phyloP scores from a whole-genome alignment of 164 flowering plant species.

The Annona cherimola region DNA sequence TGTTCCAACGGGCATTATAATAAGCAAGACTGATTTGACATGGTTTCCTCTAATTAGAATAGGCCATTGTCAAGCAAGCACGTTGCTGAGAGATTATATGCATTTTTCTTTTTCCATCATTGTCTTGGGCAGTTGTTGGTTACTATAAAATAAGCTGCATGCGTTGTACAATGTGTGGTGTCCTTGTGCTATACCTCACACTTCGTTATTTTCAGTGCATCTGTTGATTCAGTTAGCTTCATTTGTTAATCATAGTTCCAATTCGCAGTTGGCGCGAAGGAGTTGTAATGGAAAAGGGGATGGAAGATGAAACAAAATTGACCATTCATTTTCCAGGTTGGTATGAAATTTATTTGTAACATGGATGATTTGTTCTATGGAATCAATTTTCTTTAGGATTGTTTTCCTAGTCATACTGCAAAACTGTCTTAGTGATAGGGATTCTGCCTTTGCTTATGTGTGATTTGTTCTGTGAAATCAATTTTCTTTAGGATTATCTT shows the following conservation, averaged over 20 bases:
- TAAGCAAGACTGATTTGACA: neutral
- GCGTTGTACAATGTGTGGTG: no score
- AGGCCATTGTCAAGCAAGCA: neutral
- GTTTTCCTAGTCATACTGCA: neutral
- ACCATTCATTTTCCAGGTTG: slow-evolving; percentile 76
- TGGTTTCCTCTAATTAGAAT: neutral
- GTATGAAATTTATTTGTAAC: neutral
- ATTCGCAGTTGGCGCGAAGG: slow-evolving; percentile 92
- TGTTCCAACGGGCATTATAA: no score
- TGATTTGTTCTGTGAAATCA: no score
- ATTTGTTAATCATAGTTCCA: slow-evolving; percentile 4
- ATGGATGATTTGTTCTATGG: neutral
- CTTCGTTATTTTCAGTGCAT: neutral
- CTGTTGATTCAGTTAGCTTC: no score
- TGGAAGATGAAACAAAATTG: slow-evolving; percentile 60
- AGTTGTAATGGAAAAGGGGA: slow-evolving; percentile 56
- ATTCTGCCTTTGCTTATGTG: neutral
- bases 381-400: neutral
- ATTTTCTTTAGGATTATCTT: no score
- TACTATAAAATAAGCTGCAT: no score
- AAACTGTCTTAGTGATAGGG: neutral
- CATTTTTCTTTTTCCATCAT: neutral
- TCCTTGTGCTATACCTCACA: no score
- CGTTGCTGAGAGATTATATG: neutral
- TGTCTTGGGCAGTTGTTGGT: no score